Percentiles rank a stretch among this genome's conserved stretches.
phyloP scores from a whole-genome alignment of 1,139 yeast species.

The Geotrichum candidum region DNA sequence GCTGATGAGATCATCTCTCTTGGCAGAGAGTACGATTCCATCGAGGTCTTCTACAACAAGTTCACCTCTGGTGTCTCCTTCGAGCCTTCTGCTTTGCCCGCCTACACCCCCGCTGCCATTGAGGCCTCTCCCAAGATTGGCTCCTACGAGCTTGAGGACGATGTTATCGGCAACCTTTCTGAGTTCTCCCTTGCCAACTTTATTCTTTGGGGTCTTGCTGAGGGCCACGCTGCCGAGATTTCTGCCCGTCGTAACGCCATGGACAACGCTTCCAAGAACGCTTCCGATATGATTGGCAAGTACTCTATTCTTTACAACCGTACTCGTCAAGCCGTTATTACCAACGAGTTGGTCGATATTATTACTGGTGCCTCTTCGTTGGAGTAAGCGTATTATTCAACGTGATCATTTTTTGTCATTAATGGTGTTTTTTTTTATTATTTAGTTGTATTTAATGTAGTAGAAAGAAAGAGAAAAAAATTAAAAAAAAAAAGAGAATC shows the following conservation, averaged over 20 bases:
- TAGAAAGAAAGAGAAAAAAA: not conserved
- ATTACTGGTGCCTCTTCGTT: conserved; percentile 99
- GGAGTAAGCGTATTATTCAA: conserved; percentile 47
- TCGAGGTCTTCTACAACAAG: conserved; percentile 81
- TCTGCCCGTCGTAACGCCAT: conserved; percentile 99
- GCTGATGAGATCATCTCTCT: conserved; percentile 72
- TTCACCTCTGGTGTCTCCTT: conserved; percentile 84
- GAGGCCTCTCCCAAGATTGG: conserved; percentile 83
- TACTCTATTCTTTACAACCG: conserved; percentile 98
- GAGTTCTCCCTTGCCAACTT: conserved; percentile 90
- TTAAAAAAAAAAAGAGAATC: too few relatives aligned
- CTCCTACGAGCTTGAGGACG: conserved; percentile 77
- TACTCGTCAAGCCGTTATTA: conserved; percentile 99
- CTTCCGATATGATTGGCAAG: conserved; percentile 95
- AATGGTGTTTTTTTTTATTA: not conserved
- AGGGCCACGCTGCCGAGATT: conserved; percentile 96
- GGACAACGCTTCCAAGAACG: conserved; percentile 99
- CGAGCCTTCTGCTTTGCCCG: conserved; percentile 69
- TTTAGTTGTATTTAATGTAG: not conserved
- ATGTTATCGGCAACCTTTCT: conserved; percentile 48
- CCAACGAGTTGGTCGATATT: conserved; percentile 98
- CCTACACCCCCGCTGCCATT: conserved; percentile 65
- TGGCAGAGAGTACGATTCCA: conserved; percentile 55
- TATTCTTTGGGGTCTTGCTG: conserved; percentile 87
- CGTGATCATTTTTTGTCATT: too few relatives aligned